A percentile compares a stretch with the other conserved stretches of the same genome.
These are phyloP conservation scores for Cystofilobasidium macerans DNA, from an alignment of 768 basidiomycete genomes.

Conservation along the genomic window DNA sequence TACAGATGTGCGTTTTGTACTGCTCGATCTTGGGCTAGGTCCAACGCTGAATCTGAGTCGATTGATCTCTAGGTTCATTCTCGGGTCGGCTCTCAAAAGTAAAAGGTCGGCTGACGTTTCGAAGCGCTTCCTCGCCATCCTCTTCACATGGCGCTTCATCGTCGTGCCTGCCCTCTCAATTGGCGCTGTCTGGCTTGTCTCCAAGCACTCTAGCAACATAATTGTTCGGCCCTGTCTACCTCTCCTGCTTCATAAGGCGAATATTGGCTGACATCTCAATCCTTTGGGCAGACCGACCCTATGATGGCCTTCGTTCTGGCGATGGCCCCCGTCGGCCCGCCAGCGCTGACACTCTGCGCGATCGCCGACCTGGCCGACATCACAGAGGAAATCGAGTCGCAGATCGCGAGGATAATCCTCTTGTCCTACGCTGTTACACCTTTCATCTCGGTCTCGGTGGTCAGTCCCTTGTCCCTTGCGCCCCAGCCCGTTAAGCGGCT, in stretches of 20 bases:
- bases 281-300: conserved; percentile 7
- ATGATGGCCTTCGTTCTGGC: conserved; percentile 35
- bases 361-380: conserved; percentile 33
- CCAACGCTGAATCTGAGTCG: too few relatives aligned
- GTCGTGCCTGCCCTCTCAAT: conserved; percentile 33
- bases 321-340: conserved; percentile 35
- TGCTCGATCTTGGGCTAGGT: too few relatives aligned
- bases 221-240: background rate
- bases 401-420: conserved; percentile 35
- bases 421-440: conserved; percentile 35
- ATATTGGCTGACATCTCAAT: background rate
- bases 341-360: conserved; percentile 37
- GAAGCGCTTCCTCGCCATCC: conserved; percentile 29
- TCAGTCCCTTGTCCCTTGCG: background rate
- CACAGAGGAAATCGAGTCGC: conserved; percentile 30
- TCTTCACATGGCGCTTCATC: conserved; percentile 35
- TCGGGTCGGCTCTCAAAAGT: conserved; percentile 30
- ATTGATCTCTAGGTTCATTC: background rate
- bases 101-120: conserved; percentile 30
- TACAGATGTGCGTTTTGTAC: conserved; percentile 34
- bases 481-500: too few relatives aligned
- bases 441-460: conserved; percentile 31
- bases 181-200: conserved; percentile 29
- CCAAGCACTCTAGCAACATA: conserved; percentile 20
- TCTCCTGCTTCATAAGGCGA: too few relatives aligned